Conservation (phyloP, 2,329 filamentous ascomycete species). For the Botryosphaeria dothidea region DNA sequence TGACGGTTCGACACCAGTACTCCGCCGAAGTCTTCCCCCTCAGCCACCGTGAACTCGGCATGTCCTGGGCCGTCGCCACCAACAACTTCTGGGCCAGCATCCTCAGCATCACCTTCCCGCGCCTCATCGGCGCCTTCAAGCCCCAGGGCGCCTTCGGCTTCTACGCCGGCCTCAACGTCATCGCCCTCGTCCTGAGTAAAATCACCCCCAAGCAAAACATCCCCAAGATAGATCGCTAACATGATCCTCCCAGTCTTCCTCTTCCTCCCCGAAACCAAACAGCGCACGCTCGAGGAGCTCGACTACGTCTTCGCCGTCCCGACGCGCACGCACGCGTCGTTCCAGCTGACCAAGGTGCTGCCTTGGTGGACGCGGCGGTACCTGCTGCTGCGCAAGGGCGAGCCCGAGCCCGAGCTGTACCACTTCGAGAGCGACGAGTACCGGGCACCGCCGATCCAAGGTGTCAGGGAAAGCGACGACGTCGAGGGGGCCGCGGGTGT, state of each 20-base stretch:
- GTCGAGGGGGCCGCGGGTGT: background rate
- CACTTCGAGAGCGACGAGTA: slow-evolving; percentile 31
- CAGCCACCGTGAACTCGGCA: slow-evolving; percentile 70
- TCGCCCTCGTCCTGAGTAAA: slow-evolving; percentile 60
- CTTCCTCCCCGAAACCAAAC: slow-evolving; percentile 53
- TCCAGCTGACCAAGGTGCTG: slow-evolving; percentile 41
- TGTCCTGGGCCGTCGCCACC: slow-evolving; percentile 68
- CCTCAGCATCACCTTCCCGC: slow-evolving; percentile 63
- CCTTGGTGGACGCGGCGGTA: slow-evolving; percentile 51
- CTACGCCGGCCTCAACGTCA: slow-evolving; percentile 61
- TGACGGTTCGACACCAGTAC: slow-evolving; percentile 41
- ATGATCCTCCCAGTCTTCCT: slow-evolving; percentile 56
- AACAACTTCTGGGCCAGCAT: slow-evolving; percentile 62
- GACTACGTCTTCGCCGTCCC: slow-evolving; percentile 54
- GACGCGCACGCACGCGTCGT: slow-evolving; percentile 42
- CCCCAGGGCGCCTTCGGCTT: slow-evolving; percentile 61
- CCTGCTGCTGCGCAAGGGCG: slow-evolving; percentile 39
- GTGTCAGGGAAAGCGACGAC: background rate
- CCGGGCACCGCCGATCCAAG: background rate
- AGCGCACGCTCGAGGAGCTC: slow-evolving; percentile 51
- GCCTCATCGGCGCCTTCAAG: slow-evolving; percentile 54
- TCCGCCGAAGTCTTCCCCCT: slow-evolving; percentile 70
- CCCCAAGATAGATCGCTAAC: slow-evolving; percentile 50
- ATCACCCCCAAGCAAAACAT: background rate
- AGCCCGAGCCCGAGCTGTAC: slow-evolving; percentile 38